Base-by-base conservation (phyloP, 495 filamentous ascomycete genomes). In the Tuber calosporum region DNA sequence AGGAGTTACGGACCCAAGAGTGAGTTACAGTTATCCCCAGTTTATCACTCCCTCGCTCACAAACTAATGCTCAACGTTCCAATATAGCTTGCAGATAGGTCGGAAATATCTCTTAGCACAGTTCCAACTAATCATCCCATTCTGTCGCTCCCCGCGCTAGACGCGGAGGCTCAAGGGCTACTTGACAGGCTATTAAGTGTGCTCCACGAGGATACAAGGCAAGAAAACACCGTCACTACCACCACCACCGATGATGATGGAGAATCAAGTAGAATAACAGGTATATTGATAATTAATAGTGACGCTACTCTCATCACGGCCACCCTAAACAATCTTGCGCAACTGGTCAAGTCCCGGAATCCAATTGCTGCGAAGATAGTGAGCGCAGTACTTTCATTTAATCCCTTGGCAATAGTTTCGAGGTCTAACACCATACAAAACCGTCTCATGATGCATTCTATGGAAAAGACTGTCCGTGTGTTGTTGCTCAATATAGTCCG, bases 251-350 rank as follows among this genome's bases (percentile, higher is more conserved):
- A 62, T 62, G 15, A 62, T 62, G 13, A 30, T 62, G 53, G 53
- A 34, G 53, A 62, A 62, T 62, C 53, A 62, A 62, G 53, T 62
- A 62, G 53, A 62, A 67, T 79, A 69, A 37, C 79, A 67, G 7
- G 19, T 71, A 67, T 69, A 74, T 74, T 79, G 69, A 72, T 72
- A 68, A 68, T 36, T 73, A 77, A 40, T 77, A 97, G 93, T 84
- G 93, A 97, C 84, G 89, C 92, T 45, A 84, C 97, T n/a, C 84
- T 97, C 39, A 89, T 97, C 68, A 93, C 95, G 81, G 93, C 94
- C 30, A 97, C 96, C 7, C 82, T 99, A 26, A 98, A 98, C 83
- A 91, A 89, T 75, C 86, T 98, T 13, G 88, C 92, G 37, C 86
- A 89, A 71, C 86, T 99, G 34, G 87, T 96, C 71, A 92, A 93